Evolutionary conservation across 768 basidiomycete species (phyloP).

Genomic region (Porphyrellus cyaneotinctus): DNA sequence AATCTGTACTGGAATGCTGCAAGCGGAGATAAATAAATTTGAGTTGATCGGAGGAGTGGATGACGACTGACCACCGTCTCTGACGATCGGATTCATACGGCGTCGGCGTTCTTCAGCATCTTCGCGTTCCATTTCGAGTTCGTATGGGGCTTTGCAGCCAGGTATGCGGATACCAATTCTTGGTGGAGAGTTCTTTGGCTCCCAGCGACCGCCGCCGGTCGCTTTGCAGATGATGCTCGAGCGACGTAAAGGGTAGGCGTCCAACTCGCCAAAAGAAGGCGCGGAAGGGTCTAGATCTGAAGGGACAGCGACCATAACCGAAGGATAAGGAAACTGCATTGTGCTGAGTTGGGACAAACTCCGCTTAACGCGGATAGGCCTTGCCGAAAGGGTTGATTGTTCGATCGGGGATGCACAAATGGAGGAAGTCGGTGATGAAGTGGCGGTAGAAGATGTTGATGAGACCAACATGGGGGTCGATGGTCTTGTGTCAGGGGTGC

Average conservation of each 20-base stretch:
- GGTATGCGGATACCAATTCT: slow-evolving; percentile 49
- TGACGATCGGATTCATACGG: slow-evolving; percentile 59
- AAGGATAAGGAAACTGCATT: slow-evolving; percentile 25
- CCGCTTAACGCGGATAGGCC: slow-evolving; percentile 19
- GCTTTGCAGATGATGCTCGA: slow-evolving; percentile 71
- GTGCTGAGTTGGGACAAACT: slow-evolving; percentile 30
- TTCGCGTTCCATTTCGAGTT: slow-evolving; percentile 66
- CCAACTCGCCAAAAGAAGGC: slow-evolving; percentile 64
- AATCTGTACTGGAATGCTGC: slow-evolving; percentile 66
- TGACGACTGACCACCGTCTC: slow-evolving; percentile 47
- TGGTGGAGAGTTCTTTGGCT: slow-evolving; percentile 52
- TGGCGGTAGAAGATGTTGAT: slow-evolving; percentile 29
- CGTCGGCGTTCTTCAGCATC: slow-evolving; percentile 50
- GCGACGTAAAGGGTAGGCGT: slow-evolving; percentile 67
- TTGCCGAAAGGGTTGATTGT: slow-evolving; percentile 19
- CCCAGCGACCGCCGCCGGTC: slow-evolving; percentile 77
- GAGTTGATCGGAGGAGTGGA: not conserved
- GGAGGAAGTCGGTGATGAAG: slow-evolving; percentile 32
- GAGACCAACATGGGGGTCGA: slow-evolving; percentile 38
- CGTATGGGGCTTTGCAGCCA: slow-evolving; percentile 63
- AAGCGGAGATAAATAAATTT: not conserved
- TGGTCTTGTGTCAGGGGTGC: slow-evolving; percentile 38
- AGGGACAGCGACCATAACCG: slow-evolving; percentile 14
- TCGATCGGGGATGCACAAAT: slow-evolving; percentile 34
- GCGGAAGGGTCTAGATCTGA: slow-evolving; percentile 33